These are phyloP conservation scores for Camellia oleifera DNA, from an alignment of 179 eudicot species.

Conservation along the genomic window DNA sequence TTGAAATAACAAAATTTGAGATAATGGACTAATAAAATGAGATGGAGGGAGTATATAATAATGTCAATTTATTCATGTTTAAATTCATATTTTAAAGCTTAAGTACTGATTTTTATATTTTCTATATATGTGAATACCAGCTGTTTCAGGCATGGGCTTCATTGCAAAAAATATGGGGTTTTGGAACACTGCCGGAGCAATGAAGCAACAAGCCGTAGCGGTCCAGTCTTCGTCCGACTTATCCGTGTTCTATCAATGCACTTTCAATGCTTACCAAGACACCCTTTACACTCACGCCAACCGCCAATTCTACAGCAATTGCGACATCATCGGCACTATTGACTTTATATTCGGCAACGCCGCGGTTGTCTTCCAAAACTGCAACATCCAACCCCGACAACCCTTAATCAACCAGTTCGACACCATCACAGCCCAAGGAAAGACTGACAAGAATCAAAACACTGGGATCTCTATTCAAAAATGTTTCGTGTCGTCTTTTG, in stretches of 20 bases:
- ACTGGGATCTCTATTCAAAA: slow-evolving; percentile 81
- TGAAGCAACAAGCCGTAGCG: slow-evolving; percentile 75
- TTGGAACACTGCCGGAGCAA: slow-evolving; percentile 62
- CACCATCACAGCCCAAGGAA: slow-evolving; percentile 66
- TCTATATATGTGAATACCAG: slow-evolving; percentile 23
- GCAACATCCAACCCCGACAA: slow-evolving; percentile 47
- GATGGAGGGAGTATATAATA: no score
- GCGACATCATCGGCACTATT: slow-evolving; percentile 43
- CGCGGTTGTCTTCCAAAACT: slow-evolving; percentile 45
- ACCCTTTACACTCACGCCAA: slow-evolving; percentile 72
- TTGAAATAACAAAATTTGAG: no score
- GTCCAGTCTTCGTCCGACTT: slow-evolving; percentile 58
- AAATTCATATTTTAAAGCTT: not conserved
- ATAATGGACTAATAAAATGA: no score
- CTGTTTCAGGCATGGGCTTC: slow-evolving; percentile 52
- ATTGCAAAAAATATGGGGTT: slow-evolving; percentile 59
- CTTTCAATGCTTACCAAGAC: slow-evolving; percentile 64
- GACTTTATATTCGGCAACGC: slow-evolving; percentile 68
- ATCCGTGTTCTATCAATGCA: slow-evolving; percentile 53
- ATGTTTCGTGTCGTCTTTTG: slow-evolving; percentile 42
- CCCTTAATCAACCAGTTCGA: slow-evolving; percentile 56
- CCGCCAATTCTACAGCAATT: slow-evolving; percentile 71
- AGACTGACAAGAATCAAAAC: slow-evolving; percentile 49
- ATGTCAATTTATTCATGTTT: not conserved
- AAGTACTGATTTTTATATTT: not conserved